Evolutionary conservation across 169 alveolate genomes (phyloP), one percentile per base, ranked within the genome.

Genomic region (Perkinsus chesapeaki): DNA sequence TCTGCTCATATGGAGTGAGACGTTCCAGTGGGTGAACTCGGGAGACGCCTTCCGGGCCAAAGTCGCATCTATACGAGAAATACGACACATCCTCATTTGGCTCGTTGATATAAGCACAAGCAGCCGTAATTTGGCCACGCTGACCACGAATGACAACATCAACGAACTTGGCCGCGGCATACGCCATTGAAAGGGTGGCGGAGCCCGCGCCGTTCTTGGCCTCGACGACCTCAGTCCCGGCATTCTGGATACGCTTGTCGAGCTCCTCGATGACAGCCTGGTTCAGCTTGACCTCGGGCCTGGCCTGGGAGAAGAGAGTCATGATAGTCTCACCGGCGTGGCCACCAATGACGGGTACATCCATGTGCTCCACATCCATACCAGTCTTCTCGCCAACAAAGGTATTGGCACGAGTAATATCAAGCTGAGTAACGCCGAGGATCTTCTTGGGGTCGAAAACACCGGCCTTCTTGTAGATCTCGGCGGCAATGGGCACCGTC

Each of bases 261-360:
- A 93, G 39, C 27, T 34, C 94, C 48, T 91, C 91, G 39, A 93
- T 39, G 39, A 39, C 38, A 9, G 48, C 48, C 20, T 72, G 91
- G n/a, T 39, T 90, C 23, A 93, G 82, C 82, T 34, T 39, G 37
- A 92, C 36, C 0, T 92, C 92, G 38, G 91, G 39, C 10, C 91
- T 60, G 38, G 91, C 94, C 90, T 93, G 95, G 39, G 95, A 93
- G 92, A 91, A 39, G 73, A 91, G 60, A 48, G 92, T 23, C 39
- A 91, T 27, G 48, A 91, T 91, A 27, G 92, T 91, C 39, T 39
- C 48, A 39, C 92, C 96, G 16, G 96, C 96, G 94, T 95, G 97
- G 23, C 96, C 97, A 47, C 97, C 97, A 37, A 95, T 94, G 39
- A 94, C 95, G 48, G 94, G 93, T 9, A 95, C 94, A 39, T 93